Percentiles rank a stretch among this genome's conserved stretches.
Evolutionary conservation across 306 rosid genomes (phyloP).

Genomic region (Gastrolobium bilobum): DNA sequence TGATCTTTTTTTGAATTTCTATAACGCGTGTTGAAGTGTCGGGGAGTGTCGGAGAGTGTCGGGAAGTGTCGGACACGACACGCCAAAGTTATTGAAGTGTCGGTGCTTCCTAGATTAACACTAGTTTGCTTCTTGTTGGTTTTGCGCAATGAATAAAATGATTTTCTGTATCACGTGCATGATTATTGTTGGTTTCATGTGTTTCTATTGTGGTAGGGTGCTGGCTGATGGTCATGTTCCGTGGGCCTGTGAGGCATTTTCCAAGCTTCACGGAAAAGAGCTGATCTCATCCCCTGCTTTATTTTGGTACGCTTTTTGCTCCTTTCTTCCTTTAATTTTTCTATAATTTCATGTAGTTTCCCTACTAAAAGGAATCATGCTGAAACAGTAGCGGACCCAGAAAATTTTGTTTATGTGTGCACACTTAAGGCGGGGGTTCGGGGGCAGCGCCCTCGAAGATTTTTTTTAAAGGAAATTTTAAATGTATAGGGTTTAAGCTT

Average conservation of each 20-base stretch:
- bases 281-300: constrained; percentile 74
- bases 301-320: constrained; percentile 71
- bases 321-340: constrained; percentile 28
- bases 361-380: constrained; percentile 18
- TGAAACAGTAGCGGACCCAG: no score
- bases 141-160: constrained; percentile 36
- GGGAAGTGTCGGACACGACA: no score
- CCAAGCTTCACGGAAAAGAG: constrained; percentile 81
- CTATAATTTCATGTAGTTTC: constrained; percentile 28
- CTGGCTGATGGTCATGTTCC: constrained; percentile 97
- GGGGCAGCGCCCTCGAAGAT: no score
- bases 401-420: no score
- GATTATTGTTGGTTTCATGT: constrained; percentile 38
- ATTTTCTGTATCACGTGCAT: constrained; percentile 23
- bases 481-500: no score
- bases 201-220: constrained; percentile 68
- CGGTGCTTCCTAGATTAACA: no score
- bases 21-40: no score
- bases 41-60: no score
- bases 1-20: no score
- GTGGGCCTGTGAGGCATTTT: constrained; percentile 99
- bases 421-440: no score
- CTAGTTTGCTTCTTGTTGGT: constrained; percentile 24
- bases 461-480: no score
- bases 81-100: no score